Evolutionary conservation across 441 rosid genomes (phyloP), one percentile per base, ranked within the genome.

Genomic region (Hura crepitans): DNA sequence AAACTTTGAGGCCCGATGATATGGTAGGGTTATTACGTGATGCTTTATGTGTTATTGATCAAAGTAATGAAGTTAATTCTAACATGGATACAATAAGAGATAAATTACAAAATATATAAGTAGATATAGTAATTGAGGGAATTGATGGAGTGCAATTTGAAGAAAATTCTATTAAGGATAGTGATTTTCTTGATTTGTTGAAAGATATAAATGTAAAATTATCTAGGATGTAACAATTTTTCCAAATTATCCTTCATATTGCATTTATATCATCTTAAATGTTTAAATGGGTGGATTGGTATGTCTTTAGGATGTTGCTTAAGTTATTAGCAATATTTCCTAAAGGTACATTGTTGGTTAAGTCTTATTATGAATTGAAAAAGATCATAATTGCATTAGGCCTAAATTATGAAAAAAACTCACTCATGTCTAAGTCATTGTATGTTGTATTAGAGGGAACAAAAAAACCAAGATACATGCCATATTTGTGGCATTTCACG

Each of bases 341-440:
- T 4, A n/a, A 57, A 30, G 62, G 62, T 57, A 20, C 20, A 1
- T 57, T 27, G 5, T 30, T 57, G 39, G n/a, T 37, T 10, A 57
- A 57, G 28, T 27, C 62, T 10, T 27, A 27, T 15, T 57, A 57
- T 57, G 62, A 57, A 17, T 10, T 37, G 2, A 27, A 57, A 30
- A 57, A 57, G n/a, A 57, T 57, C n/a, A 57, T 57, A 27, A 12
- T 1, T 10, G 39, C 62, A 57, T 28, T 57, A 57, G 37, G 62
- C 13, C 62, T 57, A 27, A 17, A 57, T 57, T 57, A 35, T 35
- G 39, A 35, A 35, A 35, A n/a, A 35, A 35, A 35, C 6, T 35
- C 39, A 35, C 6, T 3, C 39, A 2, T 35, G 39, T 35, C 6
- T 6, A 35, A 35, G 6, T 2, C 39, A 35, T 35, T 35, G 39